Percentiles rank a stretch among this genome's conserved stretches.
These are phyloP conservation scores for Sideroxylon spinosum DNA, from an alignment of 179 eudicot species.

Conservation along the genomic window DNA sequence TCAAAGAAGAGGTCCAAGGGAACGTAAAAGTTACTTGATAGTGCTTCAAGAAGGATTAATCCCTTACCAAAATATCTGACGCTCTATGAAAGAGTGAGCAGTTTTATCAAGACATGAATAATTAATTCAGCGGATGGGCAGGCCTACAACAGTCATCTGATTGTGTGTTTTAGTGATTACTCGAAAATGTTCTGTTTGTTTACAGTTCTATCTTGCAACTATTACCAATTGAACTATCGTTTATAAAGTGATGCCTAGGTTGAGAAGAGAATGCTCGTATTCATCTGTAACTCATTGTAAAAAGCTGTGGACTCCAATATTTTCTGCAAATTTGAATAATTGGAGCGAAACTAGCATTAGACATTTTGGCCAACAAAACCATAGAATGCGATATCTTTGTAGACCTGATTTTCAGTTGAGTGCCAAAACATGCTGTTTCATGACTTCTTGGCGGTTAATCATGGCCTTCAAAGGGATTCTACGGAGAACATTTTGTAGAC, in stretches of 20 bases:
- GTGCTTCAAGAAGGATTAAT: not conserved
- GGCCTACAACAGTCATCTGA: not conserved
- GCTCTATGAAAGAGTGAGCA: no score
- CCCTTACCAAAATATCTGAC: not conserved
- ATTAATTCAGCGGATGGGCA: not conserved
- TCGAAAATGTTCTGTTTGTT: not conserved
- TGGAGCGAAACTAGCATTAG: not conserved
- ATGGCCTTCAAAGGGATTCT: not conserved
- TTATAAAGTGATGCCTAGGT: not conserved
- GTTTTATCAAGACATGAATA: not conserved
- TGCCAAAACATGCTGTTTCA: conserved; percentile 7
- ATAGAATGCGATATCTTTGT: not conserved
- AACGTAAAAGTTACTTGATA: not conserved
- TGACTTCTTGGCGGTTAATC: not conserved
- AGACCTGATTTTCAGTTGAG: not conserved
- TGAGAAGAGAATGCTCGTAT: not conserved
- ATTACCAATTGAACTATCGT: conserved; percentile 1
- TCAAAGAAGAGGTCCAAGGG: not conserved
- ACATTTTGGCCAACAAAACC: conserved; percentile 7
- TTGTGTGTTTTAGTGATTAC: not conserved
- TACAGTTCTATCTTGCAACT: not conserved
- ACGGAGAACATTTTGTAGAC: not conserved
- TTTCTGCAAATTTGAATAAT: not conserved
- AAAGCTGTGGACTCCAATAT: not conserved
- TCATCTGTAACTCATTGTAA: not conserved